Conservation (phyloP, 768 basidiomycete species). For the Auriscalpium vulgare region DNA sequence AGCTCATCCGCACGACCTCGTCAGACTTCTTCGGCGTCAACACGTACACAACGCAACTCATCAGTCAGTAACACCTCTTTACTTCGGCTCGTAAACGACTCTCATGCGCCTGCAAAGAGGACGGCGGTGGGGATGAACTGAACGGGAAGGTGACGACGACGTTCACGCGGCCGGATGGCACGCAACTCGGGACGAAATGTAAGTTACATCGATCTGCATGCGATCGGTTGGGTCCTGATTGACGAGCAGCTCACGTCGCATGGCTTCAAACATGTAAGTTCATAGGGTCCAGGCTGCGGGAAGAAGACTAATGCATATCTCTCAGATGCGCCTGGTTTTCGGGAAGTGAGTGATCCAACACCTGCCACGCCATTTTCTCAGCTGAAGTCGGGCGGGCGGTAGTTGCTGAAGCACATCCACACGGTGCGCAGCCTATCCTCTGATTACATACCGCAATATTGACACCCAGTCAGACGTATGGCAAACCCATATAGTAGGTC, state of each 20-base stretch:
- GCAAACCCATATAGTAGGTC: conserved; percentile 28
- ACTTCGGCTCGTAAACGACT: not conserved
- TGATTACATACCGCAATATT: no score
- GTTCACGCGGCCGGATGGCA: conserved; percentile 55
- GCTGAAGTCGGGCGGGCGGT: not conserved
- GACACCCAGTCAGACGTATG: conserved; percentile 23
- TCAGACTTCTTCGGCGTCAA: conserved; percentile 72
- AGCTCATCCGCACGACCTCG: conserved; percentile 46
- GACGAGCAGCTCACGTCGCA: conserved; percentile 23
- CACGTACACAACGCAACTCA: conserved; percentile 61
- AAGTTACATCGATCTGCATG: conserved; percentile 5
- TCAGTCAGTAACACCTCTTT: conserved; percentile 30
- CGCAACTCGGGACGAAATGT: conserved; percentile 58
- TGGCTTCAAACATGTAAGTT: conserved; percentile 31
- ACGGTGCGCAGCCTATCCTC: conserved; percentile 20
- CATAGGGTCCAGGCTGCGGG: not conserved
- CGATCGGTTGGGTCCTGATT: not conserved
- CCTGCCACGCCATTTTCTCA: not conserved
- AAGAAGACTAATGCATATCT: not conserved
- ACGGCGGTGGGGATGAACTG: conserved; percentile 56
- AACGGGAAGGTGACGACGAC: conserved; percentile 54
- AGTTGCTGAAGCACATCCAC: conserved; percentile 33
- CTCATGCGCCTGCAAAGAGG: conserved; percentile 27
- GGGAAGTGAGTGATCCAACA: conserved; percentile 17
- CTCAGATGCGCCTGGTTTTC: conserved; percentile 30